A percentile compares a stretch with the other conserved stretches of the same genome.
These are phyloP conservation scores for Ceratorhiza oryzae-sativae DNA, from an alignment of 1,284 basidiomycete genomes.

Conservation along the genomic window DNA sequence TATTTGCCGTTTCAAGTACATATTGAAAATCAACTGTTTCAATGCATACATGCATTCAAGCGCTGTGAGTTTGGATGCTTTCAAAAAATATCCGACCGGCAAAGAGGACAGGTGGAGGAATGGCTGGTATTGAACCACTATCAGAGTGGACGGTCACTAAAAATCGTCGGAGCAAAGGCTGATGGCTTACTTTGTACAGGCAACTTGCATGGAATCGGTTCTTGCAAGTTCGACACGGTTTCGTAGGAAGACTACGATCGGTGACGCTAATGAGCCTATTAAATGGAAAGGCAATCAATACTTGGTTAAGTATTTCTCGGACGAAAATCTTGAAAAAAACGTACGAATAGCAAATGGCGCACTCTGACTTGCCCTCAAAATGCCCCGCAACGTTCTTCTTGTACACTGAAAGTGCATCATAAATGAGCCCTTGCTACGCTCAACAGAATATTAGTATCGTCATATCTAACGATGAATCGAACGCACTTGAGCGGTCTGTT, in stretches of 20 bases:
- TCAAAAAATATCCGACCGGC: constrained; percentile 75
- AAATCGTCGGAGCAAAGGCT: constrained; percentile 32
- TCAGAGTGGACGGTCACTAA: constrained; percentile 20
- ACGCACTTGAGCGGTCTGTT: constrained; percentile 86
- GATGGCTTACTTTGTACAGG: constrained; percentile 75
- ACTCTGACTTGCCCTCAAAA: constrained; percentile 93
- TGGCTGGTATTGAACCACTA: constrained; percentile 94
- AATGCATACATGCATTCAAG: too few relatives aligned
- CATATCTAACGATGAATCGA: neutral
- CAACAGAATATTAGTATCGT: neutral
- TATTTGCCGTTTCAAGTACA: too few relatives aligned
- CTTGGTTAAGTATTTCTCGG: neutral
- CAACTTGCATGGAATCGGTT: constrained; percentile 95
- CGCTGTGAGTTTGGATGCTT: too few relatives aligned
- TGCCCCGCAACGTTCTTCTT: constrained; percentile 92
- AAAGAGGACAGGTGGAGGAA: constrained; percentile 89
- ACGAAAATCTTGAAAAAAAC: constrained; percentile 46
- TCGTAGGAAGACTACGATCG: constrained; percentile 88
- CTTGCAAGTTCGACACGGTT: constrained; percentile 94
- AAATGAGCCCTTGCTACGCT: constrained; percentile 83
- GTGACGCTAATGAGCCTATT: constrained; percentile 89
- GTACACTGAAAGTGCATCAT: constrained; percentile 92
- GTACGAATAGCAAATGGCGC: constrained; percentile 93
- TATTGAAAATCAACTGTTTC: too few relatives aligned
- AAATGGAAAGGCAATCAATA: constrained; percentile 39